phyloP scores from a whole-genome alignment of 306 rosid species.

The Oxytropis ochrocephala region DNA sequence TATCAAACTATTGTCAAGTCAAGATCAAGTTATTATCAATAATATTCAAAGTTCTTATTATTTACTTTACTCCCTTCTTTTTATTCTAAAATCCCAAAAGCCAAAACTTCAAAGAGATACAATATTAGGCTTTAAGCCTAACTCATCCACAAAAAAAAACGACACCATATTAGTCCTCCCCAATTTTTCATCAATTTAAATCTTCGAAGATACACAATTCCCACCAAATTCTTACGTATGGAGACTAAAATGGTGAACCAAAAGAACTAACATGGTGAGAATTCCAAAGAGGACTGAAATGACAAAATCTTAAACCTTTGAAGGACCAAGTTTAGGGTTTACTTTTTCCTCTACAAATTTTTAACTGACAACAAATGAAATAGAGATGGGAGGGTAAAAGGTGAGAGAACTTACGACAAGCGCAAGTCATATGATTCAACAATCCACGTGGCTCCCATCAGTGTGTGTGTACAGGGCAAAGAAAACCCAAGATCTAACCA shows the following conservation, averaged over 20 bases:
- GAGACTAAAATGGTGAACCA: not conserved
- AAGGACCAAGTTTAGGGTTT: not conserved
- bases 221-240: not conserved
- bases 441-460: constrained; percentile 98
- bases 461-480: constrained; percentile 99
- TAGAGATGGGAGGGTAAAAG: not conserved
- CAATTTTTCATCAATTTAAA: not conserved
- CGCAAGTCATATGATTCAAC: constrained; percentile 80
- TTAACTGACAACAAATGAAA: not conserved
- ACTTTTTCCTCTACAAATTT: not conserved
- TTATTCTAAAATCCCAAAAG: too few species aligned
- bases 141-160: too few species aligned
- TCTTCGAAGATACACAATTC: not conserved
- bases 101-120: too few species aligned
- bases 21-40: too few species aligned
- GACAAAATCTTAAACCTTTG: not conserved
- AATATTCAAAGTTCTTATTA: too few species aligned
- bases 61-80: too few species aligned
- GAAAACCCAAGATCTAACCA: constrained; percentile 89
- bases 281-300: not conserved
- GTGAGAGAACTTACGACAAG: constrained; percentile 60
- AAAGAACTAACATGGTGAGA: not conserved
- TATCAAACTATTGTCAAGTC: too few species aligned
- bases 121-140: too few species aligned
- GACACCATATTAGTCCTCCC: not conserved